Base-by-base conservation (phyloP, 345 rosid genomes). In the Eutrema yunnanense region DNA sequence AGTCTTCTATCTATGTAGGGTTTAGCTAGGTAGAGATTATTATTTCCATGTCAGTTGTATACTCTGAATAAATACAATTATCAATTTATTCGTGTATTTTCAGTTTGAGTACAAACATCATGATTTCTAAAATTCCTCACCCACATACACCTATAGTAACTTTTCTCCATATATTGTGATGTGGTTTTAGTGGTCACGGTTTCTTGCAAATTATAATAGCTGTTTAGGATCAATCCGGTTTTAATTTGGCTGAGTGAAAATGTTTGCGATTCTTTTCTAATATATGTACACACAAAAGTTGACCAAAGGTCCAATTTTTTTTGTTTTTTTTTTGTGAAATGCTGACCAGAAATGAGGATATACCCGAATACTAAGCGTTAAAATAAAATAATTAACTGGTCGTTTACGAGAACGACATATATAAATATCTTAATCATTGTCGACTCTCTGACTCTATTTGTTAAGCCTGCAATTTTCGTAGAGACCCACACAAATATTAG, bases 341-440 rank as follows among this genome's bases (percentile, higher is more conserved):
- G 10, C 4, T n/a, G 27, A 53, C 42, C 56, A 41, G 33, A 54
- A 37, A 34, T 41, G 56, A 53, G 55, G 16, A 73, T 72, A 73
- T 73, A 54, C 76, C 48, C n/a, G 48, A 63, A 72, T 62, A 29
- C 40, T 61, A 26, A 52, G 16, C n/a, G 26, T 43, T 30, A 22
- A 13, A 43, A 50, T 30, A 9, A 6, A 10, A 53, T 52, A 6
- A 43, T n/a, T n/a, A 34, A 41, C 33, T 54, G 55, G 63, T 52
- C 40, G 70, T 52, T 43, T 53, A 63, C 62, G 52, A 71, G 53
- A 59, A 49, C 50, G 59, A 60, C 74, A n/a, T n/a, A n/a, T n/a
- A n/a, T 48, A 48, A 36, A 36, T 41, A 61, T 9, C 40, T 44
- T 73, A 36, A 73, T 65, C 30, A 54, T 34, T 54, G 38, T 55